phyloP scores from a whole-genome alignment of 192 early-diverging fungal genomes.

The Coemansia sp. region DNA sequence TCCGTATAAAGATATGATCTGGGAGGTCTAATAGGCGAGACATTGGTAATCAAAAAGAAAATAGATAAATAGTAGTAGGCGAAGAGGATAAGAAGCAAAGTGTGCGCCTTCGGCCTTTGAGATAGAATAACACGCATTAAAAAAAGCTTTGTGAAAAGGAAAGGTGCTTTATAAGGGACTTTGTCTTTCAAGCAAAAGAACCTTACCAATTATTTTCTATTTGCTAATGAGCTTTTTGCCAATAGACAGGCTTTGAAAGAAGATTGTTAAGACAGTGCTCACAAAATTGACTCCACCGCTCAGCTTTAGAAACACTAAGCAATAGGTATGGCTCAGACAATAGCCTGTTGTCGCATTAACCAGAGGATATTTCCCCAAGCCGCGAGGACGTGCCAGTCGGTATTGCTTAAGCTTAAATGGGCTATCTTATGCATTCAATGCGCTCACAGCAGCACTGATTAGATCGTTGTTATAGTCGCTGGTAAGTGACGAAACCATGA shows the following conservation, averaged over 20 bases:
- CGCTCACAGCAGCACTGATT: conserved; percentile 13
- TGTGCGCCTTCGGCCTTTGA: no score
- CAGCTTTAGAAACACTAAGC: no score
- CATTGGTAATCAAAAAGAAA: neutral
- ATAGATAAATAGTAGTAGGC: neutral
- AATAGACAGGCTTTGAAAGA: no score
- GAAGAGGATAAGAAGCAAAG: neutral
- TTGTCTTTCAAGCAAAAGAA: no score
- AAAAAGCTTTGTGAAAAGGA: no score
- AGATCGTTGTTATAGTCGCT: conserved; percentile 64
- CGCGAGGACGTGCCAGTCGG: conserved; percentile 24
- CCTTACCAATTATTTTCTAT: no score
- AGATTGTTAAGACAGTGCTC: no score
- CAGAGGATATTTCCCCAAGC: conserved; percentile 26
- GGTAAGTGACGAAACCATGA: conserved; percentile 70
- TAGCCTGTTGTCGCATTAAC: conserved; percentile 19
- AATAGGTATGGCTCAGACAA: conserved; percentile 10
- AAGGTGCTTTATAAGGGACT: no score
- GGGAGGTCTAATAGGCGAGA: neutral
- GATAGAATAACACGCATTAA: no score
- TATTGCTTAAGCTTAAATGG: conserved; percentile 3
- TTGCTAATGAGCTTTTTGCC: no score
- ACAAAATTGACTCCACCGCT: no score
- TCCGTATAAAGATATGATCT: neutral
- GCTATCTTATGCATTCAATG: neutral